Evolutionary conservation across 805 yeast genomes (phyloP), one percentile per base, ranked within the genome.

Genomic region (Kuraishia ogatae): DNA sequence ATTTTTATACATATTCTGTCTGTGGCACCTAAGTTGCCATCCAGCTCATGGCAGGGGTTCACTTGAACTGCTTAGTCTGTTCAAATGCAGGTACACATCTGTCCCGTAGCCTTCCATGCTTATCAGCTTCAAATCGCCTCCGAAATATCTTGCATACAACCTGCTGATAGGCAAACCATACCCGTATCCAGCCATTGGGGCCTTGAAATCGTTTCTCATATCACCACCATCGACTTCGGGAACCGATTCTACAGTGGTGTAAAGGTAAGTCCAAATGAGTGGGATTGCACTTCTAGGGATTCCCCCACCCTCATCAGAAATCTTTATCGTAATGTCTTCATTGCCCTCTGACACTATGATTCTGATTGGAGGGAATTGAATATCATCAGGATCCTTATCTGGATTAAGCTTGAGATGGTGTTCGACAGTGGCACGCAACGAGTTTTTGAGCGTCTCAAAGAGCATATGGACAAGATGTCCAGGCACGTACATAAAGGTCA

Each of bases 21-120:
- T n/a, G n/a, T n/a, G n/a, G n/a, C n/a, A n/a, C n/a, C n/a, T n/a
- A n/a, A n/a, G n/a, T n/a, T n/a, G n/a, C n/a, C n/a, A n/a, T n/a
- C 10, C 29, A 26, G 29, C 29, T 10, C 10, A 26, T 6, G 29
- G 19, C 54, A 82, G 68, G 3, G 93, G 94, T 69, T 87, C 96
- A 55, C 83, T 78, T 2, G 85, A 80, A 53, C 87, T 80, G 61
- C 87, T 83, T 62, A 90, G 79, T 54, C 96, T 76, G 69, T 90
- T 90, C 66, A 90, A 75, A 70, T 91, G 97, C 64, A 91, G 69
- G 64, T 90, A 91, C 1, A 89, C 97, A 66, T 90, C 97, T 1
- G 97, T 90, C 17, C 97, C 97, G 64, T 90, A 89, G 8, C 96
- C 96, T 69, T 90, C 97, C 96, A 91, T 89, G 39, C 90, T 82